A percentile compares a stretch with the other conserved stretches of the same genome.
Conservation (phyloP, 345 rosid species). For the Microthlaspi erraticum region DNA sequence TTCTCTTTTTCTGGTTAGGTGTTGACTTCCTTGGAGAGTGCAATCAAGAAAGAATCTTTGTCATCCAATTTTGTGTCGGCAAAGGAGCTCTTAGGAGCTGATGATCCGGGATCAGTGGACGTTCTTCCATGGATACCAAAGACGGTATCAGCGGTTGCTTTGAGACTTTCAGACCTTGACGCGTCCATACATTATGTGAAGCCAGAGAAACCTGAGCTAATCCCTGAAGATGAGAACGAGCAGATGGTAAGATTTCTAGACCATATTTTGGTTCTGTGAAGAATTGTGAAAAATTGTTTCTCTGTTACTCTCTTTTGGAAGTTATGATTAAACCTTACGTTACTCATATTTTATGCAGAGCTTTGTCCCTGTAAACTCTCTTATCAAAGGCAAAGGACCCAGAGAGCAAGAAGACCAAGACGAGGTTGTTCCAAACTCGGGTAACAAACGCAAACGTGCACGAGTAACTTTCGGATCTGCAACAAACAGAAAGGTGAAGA, state of each 20-base stretch:
- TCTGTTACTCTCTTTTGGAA: background rate
- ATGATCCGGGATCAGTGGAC: conserved; percentile 51
- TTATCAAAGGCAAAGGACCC: conserved; percentile 56
- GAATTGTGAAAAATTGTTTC: conserved; percentile 7
- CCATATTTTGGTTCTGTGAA: conserved; percentile 13
- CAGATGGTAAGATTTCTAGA: conserved; percentile 58
- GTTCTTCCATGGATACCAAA: conserved; percentile 98
- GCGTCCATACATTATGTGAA: conserved; percentile 58
- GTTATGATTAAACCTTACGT: conserved; percentile 15
- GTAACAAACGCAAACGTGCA: conserved; percentile 60
- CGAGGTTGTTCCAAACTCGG: conserved; percentile 46
- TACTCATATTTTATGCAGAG: conserved; percentile 53
- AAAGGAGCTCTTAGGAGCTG: conserved; percentile 65
- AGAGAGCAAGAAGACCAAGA: conserved; percentile 52
- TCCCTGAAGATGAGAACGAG: conserved; percentile 55
- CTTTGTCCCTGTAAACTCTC: conserved; percentile 54
- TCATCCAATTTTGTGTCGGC: conserved; percentile 68
- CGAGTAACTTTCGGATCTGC: conserved; percentile 63
- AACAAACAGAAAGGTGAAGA: conserved; percentile 56
- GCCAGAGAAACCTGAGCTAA: conserved; percentile 59
- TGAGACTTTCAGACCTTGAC: conserved; percentile 89
- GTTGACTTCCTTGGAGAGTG: conserved; percentile 74
- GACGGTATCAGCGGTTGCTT: conserved; percentile 79
- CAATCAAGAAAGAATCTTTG: conserved; percentile 65
- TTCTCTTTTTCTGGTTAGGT: conserved; percentile 50